These are phyloP conservation scores for Claviceps pazoutovae DNA, from an alignment of 2,329 filamentous ascomycete species.

Conservation along the genomic window DNA sequence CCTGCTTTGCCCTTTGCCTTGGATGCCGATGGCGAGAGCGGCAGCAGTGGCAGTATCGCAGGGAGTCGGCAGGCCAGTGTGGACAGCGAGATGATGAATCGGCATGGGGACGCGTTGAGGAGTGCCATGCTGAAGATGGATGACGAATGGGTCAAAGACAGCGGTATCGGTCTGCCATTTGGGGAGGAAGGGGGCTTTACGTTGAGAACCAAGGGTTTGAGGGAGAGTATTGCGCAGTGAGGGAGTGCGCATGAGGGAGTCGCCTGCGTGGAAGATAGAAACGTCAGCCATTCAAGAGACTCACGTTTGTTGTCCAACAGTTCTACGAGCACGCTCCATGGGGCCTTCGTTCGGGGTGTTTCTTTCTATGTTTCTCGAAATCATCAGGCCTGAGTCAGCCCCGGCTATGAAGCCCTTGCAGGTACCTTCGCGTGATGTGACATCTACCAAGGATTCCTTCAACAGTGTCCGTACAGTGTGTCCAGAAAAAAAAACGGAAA, in stretches of 20 bases:
- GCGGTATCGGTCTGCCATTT: constrained; percentile 29
- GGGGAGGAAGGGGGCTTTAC: constrained; percentile 31
- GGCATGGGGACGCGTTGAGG: constrained; percentile 24
- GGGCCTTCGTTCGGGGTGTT: too few species aligned
- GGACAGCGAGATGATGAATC: constrained; percentile 27
- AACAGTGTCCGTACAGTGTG: too few species aligned
- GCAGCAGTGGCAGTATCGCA: constrained; percentile 19
- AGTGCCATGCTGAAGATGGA: constrained; percentile 18
- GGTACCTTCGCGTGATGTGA: too few species aligned
- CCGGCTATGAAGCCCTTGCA: too few species aligned
- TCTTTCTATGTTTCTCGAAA: too few species aligned
- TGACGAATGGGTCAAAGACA: constrained; percentile 8
- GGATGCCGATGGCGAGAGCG: constrained; percentile 21
- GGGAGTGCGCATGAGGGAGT: neutral
- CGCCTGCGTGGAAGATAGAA: too few species aligned
- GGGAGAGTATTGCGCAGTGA: constrained; percentile 26
- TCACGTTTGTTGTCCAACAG: too few species aligned
- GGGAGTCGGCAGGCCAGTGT: constrained; percentile 29
- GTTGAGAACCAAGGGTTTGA: constrained; percentile 40
- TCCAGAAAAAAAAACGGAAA: too few species aligned
- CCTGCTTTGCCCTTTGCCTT: constrained; percentile 1
- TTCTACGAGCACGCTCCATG: too few species aligned
- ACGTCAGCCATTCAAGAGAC: too few species aligned
- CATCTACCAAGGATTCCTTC: too few species aligned
- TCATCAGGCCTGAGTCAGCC: too few species aligned